These are phyloP conservation scores for Metarhizium humberi DNA, from an alignment of 2,329 filamentous ascomycete species.

Conservation along the genomic window DNA sequence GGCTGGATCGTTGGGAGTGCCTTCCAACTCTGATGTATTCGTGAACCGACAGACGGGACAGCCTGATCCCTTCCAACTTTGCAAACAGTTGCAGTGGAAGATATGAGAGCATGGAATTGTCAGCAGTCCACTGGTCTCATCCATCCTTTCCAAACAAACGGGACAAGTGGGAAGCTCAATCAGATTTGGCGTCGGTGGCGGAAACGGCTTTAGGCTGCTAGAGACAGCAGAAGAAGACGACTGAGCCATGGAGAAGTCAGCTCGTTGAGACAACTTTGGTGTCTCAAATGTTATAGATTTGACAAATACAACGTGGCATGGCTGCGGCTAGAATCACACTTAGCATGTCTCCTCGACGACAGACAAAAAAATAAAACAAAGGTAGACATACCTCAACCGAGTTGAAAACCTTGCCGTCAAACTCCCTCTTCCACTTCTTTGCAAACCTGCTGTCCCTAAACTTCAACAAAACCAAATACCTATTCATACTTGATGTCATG, in stretches of 20 bases:
- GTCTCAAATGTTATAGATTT: slow-evolving; percentile 81
- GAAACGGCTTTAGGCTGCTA: slow-evolving; percentile 47
- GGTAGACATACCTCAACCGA: slow-evolving; percentile 61
- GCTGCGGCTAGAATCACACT: slow-evolving; percentile 56
- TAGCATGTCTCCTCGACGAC: slow-evolving; percentile 7
- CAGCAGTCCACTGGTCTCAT: slow-evolving; percentile 88
- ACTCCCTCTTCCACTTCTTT: slow-evolving; percentile 70
- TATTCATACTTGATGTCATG: slow-evolving; percentile 76
- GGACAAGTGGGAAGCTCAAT: slow-evolving; percentile 92
- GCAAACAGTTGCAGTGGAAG: slow-evolving; percentile 91
- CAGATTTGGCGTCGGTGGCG: slow-evolving; percentile 66
- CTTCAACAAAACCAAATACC: slow-evolving; percentile 94
- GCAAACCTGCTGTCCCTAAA: slow-evolving; percentile 71
- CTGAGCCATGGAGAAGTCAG: slow-evolving; percentile 50
- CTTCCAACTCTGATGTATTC: slow-evolving; percentile 28
- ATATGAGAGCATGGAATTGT: slow-evolving; percentile 97
- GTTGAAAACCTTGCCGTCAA: slow-evolving; percentile 91
- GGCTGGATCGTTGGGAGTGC: slow-evolving; percentile 30
- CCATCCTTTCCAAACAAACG: slow-evolving; percentile 95
- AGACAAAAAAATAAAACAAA: not conserved
- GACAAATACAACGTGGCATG: slow-evolving; percentile 91
- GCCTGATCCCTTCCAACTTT: slow-evolving; percentile 90
- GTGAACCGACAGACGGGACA: slow-evolving; percentile 95
- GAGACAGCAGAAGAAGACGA: slow-evolving; percentile 30
- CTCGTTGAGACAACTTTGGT: slow-evolving; percentile 33